Percentiles rank a stretch among this genome's conserved stretches.
Evolutionary conservation across 768 basidiomycete genomes (phyloP).

Genomic region (Tylopilus rubrobrunneus): DNA sequence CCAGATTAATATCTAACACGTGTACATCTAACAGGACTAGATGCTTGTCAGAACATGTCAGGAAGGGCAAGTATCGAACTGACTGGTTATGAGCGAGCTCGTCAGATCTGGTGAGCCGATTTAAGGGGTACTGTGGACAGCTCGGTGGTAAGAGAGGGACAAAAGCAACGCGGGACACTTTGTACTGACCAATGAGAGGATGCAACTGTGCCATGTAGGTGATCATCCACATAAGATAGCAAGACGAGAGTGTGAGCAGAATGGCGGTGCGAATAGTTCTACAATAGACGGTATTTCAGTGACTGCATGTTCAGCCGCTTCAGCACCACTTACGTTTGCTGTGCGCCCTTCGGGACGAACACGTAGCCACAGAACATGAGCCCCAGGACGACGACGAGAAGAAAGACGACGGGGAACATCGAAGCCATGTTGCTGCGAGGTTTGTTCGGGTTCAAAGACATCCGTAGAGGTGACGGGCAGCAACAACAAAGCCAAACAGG

Average conservation of each 20-base stretch:
- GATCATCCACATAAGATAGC: conserved; percentile 96
- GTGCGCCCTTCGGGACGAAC: conserved; percentile 78
- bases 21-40: conserved; percentile 22
- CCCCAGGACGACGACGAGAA: conserved; percentile 60
- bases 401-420: conserved; percentile 62
- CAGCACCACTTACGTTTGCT: conserved; percentile 71
- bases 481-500: not conserved
- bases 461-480: not conserved
- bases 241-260: conserved; percentile 73
- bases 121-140: conserved; percentile 15
- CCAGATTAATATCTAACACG: conserved; percentile 22
- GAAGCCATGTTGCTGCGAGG: conserved; percentile 53
- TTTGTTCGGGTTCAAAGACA: not conserved
- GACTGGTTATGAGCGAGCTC: conserved; percentile 14
- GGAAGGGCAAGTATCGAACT: not conserved
- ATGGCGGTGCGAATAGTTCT: conserved; percentile 82
- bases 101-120: conserved; percentile 17
- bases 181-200: conserved; percentile 78
- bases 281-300: conserved; percentile 7
- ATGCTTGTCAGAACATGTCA: conserved; percentile 1
- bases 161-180: not conserved
- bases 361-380: conserved; percentile 65
- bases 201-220: conserved; percentile 96
- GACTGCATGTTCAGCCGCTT: not conserved
- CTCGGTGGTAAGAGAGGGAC: not conserved